Base-by-base conservation (phyloP, 2,329 filamentous ascomycete genomes). In the Zymoseptoria crescenta region DNA sequence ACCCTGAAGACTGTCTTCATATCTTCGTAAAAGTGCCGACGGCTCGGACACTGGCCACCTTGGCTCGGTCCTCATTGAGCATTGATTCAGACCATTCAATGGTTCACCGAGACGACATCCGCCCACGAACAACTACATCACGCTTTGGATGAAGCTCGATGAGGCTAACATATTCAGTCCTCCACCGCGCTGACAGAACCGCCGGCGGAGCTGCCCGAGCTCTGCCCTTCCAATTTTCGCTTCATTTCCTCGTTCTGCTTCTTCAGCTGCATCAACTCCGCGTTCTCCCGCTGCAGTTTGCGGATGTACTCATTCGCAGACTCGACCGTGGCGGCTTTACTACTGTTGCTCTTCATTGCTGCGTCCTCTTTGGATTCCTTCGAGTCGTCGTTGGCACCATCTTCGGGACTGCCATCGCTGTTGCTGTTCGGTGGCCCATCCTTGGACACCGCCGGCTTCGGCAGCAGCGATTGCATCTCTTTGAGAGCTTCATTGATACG, bases 271-370 rank as follows among this genome's bases (percentile, higher is more conserved):
- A 64, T 60, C 41, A 69, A 60, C 2, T 53, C 56, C 30, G 64
- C 63, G 48, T 68, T 65, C 70, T 95, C 88, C 67, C 83, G 78
- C 74, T 95, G 86, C 62, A 99, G 75, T 61, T 86, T 82, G 74
- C 90, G 93, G 76, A 99, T 96, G 71, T 97, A 96, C 59, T 92
- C 87, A 68, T 97, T 97, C 1, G 94, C 94, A 75, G 89, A 87
- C 75, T 99, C 94, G n/a, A 99, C 94, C 0, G 95, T 96, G 66
- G 89, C 96, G 1, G 94, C 94, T 74, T 97, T 99, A 75, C 91
- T 96, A 69, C 87, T 91, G 54, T 69, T 71, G 30, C 88, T 85
- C 56, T 84, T 81, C 9, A 75, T 77, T 2, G 63, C 64, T 9
- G 66, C 67, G 13, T 69, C 67, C 30, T 67, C 69, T 51, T 74